Evolutionary conservation across 164 flowering plant genomes (phyloP).

Genomic region (Liriodendron chinense): DNA sequence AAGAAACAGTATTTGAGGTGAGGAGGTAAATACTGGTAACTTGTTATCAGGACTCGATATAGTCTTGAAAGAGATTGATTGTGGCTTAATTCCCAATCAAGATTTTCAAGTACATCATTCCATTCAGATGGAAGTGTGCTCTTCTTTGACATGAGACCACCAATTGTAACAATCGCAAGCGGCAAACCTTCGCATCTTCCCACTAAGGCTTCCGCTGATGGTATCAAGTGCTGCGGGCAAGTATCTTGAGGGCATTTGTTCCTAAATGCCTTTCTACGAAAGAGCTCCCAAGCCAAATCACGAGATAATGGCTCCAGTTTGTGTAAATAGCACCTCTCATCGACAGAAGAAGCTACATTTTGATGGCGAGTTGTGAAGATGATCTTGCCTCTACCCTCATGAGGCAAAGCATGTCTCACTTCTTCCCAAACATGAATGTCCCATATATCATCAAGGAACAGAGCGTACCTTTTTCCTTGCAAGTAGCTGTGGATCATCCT

Average conservation of each 20-base stretch:
- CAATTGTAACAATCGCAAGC: background rate
- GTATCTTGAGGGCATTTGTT: background rate
- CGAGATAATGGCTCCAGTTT: background rate
- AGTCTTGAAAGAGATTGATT: background rate
- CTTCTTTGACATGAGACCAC: background rate
- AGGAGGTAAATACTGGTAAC: constrained; percentile 35
- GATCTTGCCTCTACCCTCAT: background rate
- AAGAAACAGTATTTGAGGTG: constrained; percentile 44
- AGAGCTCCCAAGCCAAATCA: background rate
- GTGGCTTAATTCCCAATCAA: background rate
- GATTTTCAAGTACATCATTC: background rate
- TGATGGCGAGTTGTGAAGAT: constrained; percentile 12
- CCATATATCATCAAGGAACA: constrained; percentile 30
- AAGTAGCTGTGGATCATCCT: background rate
- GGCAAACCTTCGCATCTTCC: background rate
- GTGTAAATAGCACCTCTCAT: background rate
- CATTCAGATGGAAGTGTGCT: background rate
- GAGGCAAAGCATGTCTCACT: constrained; percentile 2
- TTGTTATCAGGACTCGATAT: background rate
- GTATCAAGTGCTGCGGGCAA: background rate
- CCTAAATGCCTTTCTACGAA: background rate
- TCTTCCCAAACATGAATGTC: background rate
- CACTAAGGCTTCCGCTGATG: background rate
- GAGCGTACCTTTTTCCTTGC: constrained; percentile 13
- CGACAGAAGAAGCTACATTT: background rate